phyloP scores from a whole-genome alignment of 2,329 filamentous ascomycete genomes.

The Colletotrichum horii region DNA sequence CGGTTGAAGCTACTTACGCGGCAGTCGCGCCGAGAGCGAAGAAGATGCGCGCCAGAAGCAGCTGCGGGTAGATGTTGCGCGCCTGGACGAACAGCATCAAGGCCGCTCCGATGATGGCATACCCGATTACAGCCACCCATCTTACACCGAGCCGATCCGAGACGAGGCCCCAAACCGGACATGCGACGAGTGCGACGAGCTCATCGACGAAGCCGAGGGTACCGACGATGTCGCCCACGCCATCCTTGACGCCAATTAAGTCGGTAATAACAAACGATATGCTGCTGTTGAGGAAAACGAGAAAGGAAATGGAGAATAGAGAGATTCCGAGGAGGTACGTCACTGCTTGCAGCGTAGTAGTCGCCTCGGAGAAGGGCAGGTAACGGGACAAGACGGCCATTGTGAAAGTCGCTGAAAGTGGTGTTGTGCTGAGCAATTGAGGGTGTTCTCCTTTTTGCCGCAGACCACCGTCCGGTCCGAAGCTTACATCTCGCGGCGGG shows the following conservation, averaged over 20 bases:
- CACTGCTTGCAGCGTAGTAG: conserved; percentile 66
- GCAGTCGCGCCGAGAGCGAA: conserved; percentile 95
- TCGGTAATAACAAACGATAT: conserved; percentile 87
- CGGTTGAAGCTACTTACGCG: conserved; percentile 55
- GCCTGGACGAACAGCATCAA: conserved; percentile 86
- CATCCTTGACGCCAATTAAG: conserved; percentile 74
- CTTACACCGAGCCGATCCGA: conserved; percentile 80
- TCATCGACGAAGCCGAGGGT: conserved; percentile 88
- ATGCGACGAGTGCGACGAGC: conserved; percentile 80
- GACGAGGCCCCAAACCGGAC: conserved; percentile 78
- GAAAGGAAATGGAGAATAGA: conserved; percentile 86
- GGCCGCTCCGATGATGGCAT: conserved; percentile 78
- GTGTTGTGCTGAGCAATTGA: conserved; percentile 3
- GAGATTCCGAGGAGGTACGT: conserved; percentile 84
- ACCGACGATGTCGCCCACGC: conserved; percentile 81
- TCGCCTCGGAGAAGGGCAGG: conserved; percentile 64
- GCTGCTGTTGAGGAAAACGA: conserved; percentile 87
- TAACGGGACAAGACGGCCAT: conserved; percentile 43
- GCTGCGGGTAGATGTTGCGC: conserved; percentile 83
- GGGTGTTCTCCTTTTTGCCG: conserved; percentile 12
- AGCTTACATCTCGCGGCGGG: conserved; percentile 16
- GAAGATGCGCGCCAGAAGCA: conserved; percentile 81
- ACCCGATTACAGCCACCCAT: conserved; percentile 77
- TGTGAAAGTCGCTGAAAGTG: background rate
- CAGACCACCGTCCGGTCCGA: conserved; percentile 4